Base-by-base conservation (phyloP, 495 filamentous ascomycete species). In the Friedmanniomyces simplex region DNA sequence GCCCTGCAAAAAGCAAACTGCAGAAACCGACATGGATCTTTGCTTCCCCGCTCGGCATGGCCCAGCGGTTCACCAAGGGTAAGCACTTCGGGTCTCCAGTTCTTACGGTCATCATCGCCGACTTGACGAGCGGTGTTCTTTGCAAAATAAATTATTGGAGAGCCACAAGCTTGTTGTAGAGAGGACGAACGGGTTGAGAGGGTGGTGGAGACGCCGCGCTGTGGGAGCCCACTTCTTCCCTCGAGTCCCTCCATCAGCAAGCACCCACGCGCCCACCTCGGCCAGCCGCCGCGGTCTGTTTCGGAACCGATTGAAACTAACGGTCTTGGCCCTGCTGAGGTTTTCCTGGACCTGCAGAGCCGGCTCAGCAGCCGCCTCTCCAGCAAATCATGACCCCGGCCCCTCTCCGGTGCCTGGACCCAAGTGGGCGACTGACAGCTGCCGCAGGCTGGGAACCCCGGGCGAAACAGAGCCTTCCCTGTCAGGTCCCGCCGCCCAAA, bases 381-480 rank as follows among this genome's bases (percentile, higher is more conserved):
- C 54, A 57, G 45, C 54, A n/a, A 57, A 57, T 57, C 54, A 55
- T 10, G 4, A 22, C 46, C n/a, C 6, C 26, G 36, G 45, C 25
- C 18, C 34, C 43, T 41, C 21, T 24, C 20, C 21, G 43, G 54
- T 57, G 18, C 54, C 53, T 55, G 42, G 46, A 55, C 43, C 30
- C 21, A 25, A 50, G 1, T n/a, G 18, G 26, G 54, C 54, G 22
- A 50, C 10, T 43, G n/a, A 55, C 53, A 55, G 39, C 39, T 32
- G 39, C 42, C 14, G 39, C 24, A 18, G 16, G 22, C 26, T 4
- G 2, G 21, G 14, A 24, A 10, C 43, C 18, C 28, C 21, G 25
- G 39, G 20, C 41, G 43, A 24, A 34, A 49, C 42, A 47, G 54
- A 56, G 24, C 11, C 34, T 56, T 56, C 25, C 41, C 45, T 49